phyloP scores from a whole-genome alignment of 306 rosid genomes.

The Begonia masoniana region DNA sequence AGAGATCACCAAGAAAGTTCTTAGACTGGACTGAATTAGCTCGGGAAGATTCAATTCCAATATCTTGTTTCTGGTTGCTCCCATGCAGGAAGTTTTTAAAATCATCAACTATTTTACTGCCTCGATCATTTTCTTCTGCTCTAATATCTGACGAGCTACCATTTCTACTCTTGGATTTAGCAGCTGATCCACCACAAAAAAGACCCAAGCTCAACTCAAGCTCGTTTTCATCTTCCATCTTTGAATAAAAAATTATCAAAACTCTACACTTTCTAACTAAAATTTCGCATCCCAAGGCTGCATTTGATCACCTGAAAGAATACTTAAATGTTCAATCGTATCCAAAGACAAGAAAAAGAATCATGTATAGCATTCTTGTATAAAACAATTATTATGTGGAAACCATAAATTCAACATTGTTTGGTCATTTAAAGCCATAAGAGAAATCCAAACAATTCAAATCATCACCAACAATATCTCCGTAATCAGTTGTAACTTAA shows the following conservation, averaged over 20 bases:
- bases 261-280: too few species aligned
- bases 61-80: constrained; percentile 55
- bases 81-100: constrained; percentile 61
- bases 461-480: too few species aligned
- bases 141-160: constrained; percentile 50
- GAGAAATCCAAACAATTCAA: too few species aligned
- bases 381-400: too few species aligned
- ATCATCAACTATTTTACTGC: constrained; percentile 64
- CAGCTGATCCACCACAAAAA: constrained; percentile 68
- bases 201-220: constrained; percentile 97
- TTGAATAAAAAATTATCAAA: background rate
- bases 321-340: too few species aligned
- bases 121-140: constrained; percentile 52
- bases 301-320: too few species aligned
- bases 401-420: too few species aligned
- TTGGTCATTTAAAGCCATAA: too few species aligned
- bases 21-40: constrained; percentile 45
- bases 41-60: constrained; percentile 34
- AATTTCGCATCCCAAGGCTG: too few species aligned
- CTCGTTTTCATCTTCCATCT: constrained; percentile 87
- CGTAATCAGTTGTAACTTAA: too few species aligned
- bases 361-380: too few species aligned
- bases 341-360: too few species aligned
- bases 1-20: constrained; percentile 78
- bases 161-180: constrained; percentile 59